Conservation (phyloP, 1,284 basidiomycete species). For the Tetrapyrgos nigripes region DNA sequence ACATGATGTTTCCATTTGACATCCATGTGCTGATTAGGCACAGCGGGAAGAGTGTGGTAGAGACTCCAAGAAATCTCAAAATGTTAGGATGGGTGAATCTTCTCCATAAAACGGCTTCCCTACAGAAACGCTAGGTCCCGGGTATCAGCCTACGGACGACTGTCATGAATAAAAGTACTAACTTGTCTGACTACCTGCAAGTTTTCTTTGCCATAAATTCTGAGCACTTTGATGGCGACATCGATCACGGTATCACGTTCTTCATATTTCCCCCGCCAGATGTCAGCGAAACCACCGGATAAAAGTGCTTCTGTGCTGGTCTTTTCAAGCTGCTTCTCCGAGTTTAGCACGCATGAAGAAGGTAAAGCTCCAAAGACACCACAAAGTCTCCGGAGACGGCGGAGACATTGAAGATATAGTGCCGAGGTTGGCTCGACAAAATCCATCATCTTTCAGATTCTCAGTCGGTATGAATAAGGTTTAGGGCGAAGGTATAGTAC, state of each 20-base stretch:
- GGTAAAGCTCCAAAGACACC: neutral
- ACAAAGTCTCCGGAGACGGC: neutral
- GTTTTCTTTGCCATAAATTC: constrained; percentile 8
- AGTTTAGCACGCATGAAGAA: neutral
- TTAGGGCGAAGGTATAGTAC: neutral
- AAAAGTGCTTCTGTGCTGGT: neutral
- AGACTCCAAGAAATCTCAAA: constrained; percentile 11
- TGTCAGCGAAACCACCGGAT: constrained; percentile 16
- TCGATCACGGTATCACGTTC: no score
- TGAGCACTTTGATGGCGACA: constrained; percentile 13
- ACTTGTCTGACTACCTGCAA: constrained; percentile 9
- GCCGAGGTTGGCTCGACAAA: neutral
- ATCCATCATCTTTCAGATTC: neutral
- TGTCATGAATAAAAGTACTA: neutral
- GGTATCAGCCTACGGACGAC: neutral
- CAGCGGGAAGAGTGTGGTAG: constrained; percentile 4
- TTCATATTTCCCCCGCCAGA: constrained; percentile 11
- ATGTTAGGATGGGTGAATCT: constrained; percentile 3
- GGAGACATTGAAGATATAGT: neutral
- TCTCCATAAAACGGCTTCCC: constrained; percentile 17
- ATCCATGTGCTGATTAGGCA: constrained; percentile 12
- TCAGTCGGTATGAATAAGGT: neutral
- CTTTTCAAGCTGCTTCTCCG: neutral
- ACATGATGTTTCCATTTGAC: neutral
- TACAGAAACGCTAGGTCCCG: constrained; percentile 7